Base-by-base conservation (phyloP, 805 yeast genomes). In the Kluyveromyces siamensis region DNA sequence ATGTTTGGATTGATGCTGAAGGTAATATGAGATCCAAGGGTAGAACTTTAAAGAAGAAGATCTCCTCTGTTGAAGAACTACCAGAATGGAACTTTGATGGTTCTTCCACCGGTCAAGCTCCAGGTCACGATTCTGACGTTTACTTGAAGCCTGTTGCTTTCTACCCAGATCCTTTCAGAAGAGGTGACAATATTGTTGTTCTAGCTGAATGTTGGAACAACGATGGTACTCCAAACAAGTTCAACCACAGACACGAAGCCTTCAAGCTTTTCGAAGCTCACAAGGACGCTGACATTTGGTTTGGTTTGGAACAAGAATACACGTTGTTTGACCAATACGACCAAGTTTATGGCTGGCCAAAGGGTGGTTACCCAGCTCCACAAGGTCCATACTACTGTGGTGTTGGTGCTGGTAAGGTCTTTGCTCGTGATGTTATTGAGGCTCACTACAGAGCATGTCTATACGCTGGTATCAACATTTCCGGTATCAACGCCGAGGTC, bases 331-430 rank as follows among this genome's bases (percentile, higher is more conserved):
- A 93, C 72, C 84, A 86, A 70, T 84, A 72, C 63, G 96, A 87
- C 71, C 74, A 84, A 63, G 89, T 85, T 54, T 93, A 90, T 72
- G 98, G 96, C 57, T 93, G 99, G 99, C 99, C 99, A 72, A 83
- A 87, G 77, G 97, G 97, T 62, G 99, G 98, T 55, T 93, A 80
- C 95, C 99, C 99, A 69, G 98, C 96, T 60, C 98, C 99, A 57
- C 99, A 93, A 76, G 99, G 99, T 59, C 99, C 99, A 54, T 93
- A 93, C 85, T 93, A 93, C 83, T 93, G 99, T 79, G 99, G 98
- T 82, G 99, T 93, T 57, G 99, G 99, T 74, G 80, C 96, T 63
- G 96, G 97, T 67, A 90, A 88, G 76, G 99, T 91, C 55, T 87
- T 84, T 71, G 96, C 97, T 66, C 83, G 99, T 76, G 99, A 93